A percentile compares a stretch with the other conserved stretches of the same genome.
These are phyloP conservation scores for Yamagishiella unicocca DNA, from an alignment of 139 green algal species.

Conservation along the genomic window DNA sequence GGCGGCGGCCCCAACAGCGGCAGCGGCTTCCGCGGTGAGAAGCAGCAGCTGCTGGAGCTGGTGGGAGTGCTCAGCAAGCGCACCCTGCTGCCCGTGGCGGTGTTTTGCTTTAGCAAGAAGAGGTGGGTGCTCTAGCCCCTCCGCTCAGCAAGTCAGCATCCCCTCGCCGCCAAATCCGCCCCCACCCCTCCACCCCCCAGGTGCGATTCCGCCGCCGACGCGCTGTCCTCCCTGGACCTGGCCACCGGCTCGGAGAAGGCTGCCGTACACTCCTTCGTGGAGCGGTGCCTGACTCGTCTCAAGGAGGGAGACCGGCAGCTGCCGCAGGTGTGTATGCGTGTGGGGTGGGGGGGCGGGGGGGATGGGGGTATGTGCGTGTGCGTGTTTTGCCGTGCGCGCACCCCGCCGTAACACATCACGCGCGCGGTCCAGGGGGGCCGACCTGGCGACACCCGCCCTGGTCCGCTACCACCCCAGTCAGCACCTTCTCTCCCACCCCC, in stretches of 20 bases:
- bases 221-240: slow-evolving; percentile 78
- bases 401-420: no score
- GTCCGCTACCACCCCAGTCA: no score
- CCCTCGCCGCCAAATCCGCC: no score
- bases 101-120: slow-evolving; percentile 95
- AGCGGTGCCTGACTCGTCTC: slow-evolving; percentile 78
- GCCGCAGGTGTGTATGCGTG: slow-evolving; percentile 69
- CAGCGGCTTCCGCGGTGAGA: slow-evolving; percentile 59
- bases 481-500: no score
- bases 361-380: background rate
- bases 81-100: slow-evolving; percentile 83
- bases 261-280: slow-evolving; percentile 79
- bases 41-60: slow-evolving; percentile 76
- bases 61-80: slow-evolving; percentile 73
- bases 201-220: slow-evolving; percentile 64
- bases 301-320: slow-evolving; percentile 83
- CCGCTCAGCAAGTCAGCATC: no score
- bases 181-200: slow-evolving; percentile 21
- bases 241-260: slow-evolving; percentile 81
- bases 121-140: no score
- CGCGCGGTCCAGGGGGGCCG: no score
- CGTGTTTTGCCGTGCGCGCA: no score
- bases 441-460: no score
- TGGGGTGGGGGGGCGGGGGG: background rate
- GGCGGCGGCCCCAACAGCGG: slow-evolving; percentile 58